Evolutionary conservation across 768 basidiomycete species (phyloP).

Genomic region (Trametes gibbosa): DNA sequence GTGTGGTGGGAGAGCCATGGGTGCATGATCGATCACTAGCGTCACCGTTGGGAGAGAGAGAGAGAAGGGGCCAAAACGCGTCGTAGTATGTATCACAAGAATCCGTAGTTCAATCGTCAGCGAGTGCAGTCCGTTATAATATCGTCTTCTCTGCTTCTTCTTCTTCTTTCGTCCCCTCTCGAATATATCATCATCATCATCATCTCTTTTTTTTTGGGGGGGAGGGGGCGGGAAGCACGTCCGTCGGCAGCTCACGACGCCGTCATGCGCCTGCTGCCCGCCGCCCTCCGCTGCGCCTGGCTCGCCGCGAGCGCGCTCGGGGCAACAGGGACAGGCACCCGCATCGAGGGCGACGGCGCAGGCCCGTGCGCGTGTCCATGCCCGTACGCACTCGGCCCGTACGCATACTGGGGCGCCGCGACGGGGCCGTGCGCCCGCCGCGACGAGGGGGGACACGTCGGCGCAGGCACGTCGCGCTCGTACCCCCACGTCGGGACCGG

Average conservation of each 20-base stretch:
- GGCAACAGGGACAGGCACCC: neutral
- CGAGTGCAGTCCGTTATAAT: neutral
- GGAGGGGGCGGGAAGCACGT: neutral
- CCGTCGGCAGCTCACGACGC: neutral
- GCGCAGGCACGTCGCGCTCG: slow-evolving; percentile 16
- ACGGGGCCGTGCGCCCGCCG: no score
- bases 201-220: neutral
- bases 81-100: neutral
- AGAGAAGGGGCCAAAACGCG: neutral
- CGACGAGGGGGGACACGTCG: slow-evolving; percentile 4
- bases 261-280: slow-evolving; percentile 15
- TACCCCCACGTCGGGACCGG: slow-evolving; percentile 15
- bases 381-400: neutral
- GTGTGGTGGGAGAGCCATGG: no score
- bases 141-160: neutral
- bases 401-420: neutral
- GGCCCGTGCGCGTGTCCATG: neutral
- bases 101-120: neutral
- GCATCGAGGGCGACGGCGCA: neutral
- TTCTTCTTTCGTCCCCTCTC: no score
- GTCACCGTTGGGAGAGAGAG: no score
- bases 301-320: neutral
- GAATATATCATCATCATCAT: no score
- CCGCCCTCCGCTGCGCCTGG: slow-evolving; percentile 5
- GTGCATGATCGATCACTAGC: no score